A percentile compares a stretch with the other conserved stretches of the same genome.
Evolutionary conservation across 345 rosid genomes (phyloP).

Genomic region (Salix dunnii): DNA sequence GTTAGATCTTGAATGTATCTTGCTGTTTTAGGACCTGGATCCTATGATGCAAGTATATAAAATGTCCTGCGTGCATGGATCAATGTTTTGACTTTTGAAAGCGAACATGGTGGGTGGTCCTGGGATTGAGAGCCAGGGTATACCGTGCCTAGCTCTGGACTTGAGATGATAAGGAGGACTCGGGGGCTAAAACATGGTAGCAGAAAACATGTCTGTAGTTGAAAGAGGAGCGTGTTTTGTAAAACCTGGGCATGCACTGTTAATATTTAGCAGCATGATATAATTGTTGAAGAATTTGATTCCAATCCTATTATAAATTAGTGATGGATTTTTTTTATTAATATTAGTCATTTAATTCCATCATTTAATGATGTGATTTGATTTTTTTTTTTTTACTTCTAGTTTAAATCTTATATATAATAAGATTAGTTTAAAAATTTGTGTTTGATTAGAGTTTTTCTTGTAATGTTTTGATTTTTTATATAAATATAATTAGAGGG

Average conservation of each 20-base stretch:
- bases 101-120: conserved; percentile 6
- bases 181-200: neutral
- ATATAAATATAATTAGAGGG: too few relatives aligned
- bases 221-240: neutral
- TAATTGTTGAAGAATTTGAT: too few relatives aligned
- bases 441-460: too few relatives aligned
- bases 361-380: too few relatives aligned
- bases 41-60: neutral
- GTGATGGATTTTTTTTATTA: too few relatives aligned
- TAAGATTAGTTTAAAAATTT: too few relatives aligned
- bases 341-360: too few relatives aligned
- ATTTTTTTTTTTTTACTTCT: too few relatives aligned
- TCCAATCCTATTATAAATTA: too few relatives aligned
- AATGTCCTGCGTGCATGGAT: conserved; percentile 30
- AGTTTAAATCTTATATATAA: too few relatives aligned
- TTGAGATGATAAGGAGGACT: neutral
- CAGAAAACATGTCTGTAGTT: neutral
- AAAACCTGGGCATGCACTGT: conserved; percentile 3
- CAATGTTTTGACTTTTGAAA: conserved; percentile 37
- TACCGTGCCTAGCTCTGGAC: neutral
- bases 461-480: too few relatives aligned
- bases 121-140: conserved; percentile 15
- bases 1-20: conserved; percentile 20
- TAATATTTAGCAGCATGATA: neutral
- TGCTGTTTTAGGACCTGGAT: conserved; percentile 8